These are phyloP conservation scores for Aspergillus sp. DNA, from an alignment of 2,329 filamentous ascomycete genomes.

Conservation along the genomic window DNA sequence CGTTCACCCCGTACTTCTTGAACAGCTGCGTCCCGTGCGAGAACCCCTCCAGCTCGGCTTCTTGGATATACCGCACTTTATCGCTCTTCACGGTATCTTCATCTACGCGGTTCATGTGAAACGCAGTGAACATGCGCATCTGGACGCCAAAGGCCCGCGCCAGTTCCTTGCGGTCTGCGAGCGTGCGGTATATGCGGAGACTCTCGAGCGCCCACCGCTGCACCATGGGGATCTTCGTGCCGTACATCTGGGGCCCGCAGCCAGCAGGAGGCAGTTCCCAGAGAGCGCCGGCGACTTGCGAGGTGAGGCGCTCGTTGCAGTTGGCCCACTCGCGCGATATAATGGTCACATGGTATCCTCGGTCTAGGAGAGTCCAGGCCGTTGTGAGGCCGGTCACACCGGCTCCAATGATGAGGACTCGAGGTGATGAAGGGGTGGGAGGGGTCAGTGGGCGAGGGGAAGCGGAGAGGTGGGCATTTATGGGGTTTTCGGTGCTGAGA, in stretches of 20 bases:
- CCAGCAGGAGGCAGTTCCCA: conserved; percentile 49
- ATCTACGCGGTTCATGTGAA: not conserved
- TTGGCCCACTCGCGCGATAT: conserved; percentile 45
- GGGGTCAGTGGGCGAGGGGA: not conserved
- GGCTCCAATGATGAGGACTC: conserved; percentile 10
- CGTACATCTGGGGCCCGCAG: conserved; percentile 40
- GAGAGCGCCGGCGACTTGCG: conserved; percentile 49
- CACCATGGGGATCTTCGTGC: not conserved
- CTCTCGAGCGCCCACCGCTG: conserved; percentile 9
- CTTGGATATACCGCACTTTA: not conserved
- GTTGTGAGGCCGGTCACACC: conserved; percentile 13
- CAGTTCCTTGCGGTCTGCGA: not conserved
- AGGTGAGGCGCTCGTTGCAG: conserved; percentile 42
- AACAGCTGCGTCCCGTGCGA: not conserved
- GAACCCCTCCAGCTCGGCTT: not conserved
- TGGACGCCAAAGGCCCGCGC: not conserved
- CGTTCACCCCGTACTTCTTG: conserved; percentile 21
- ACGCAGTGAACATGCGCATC: conserved; percentile 1
- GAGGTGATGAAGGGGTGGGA: not conserved
- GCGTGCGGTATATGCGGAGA: conserved; percentile 4
- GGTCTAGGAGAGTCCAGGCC: conserved; percentile 46
- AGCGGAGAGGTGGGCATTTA: not conserved
- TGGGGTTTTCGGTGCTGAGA: not conserved
- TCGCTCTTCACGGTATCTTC: not conserved
- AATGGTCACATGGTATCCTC: conserved; percentile 47